Evolutionary conservation across 345 rosid genomes (phyloP).

Genomic region (Sonneratia caseolaris): DNA sequence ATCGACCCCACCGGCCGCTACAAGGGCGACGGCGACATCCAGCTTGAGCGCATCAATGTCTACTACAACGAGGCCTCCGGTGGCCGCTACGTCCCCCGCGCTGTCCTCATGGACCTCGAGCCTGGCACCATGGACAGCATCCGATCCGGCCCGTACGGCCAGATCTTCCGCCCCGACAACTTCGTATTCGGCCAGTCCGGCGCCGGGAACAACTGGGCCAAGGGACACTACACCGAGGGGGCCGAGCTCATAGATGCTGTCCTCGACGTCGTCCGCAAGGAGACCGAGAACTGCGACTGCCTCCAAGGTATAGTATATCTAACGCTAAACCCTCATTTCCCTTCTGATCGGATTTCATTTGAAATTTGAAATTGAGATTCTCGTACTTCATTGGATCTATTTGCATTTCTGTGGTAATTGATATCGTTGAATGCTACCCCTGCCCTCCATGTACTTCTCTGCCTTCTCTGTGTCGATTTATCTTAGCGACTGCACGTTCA

Average conservation of each 20-base stretch:
- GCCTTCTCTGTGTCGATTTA: neutral
- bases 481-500: neutral
- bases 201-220: conserved; percentile 84
- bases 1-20: conserved; percentile 76
- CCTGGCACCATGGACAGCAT: conserved; percentile 98
- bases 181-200: conserved; percentile 82
- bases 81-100: conserved; percentile 85
- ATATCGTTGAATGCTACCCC: neutral
- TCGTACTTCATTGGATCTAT: too few relatives aligned
- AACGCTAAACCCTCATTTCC: neutral
- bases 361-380: neutral
- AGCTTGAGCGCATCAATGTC: conserved; percentile 84
- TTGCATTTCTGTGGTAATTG: neutral
- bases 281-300: conserved; percentile 96
- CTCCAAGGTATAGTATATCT: conserved; percentile 51
- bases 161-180: conserved; percentile 81
- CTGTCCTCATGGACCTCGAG: conserved; percentile 98
- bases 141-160: conserved; percentile 81
- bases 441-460: too few relatives aligned
- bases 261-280: conserved; percentile 93
- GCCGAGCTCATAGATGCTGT: conserved; percentile 89
- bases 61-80: conserved; percentile 93
- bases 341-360: neutral
- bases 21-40: conserved; percentile 37
- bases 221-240: conserved; percentile 91